Evolutionary conservation across 345 rosid species (phyloP).

Genomic region (Brassica carinata): DNA sequence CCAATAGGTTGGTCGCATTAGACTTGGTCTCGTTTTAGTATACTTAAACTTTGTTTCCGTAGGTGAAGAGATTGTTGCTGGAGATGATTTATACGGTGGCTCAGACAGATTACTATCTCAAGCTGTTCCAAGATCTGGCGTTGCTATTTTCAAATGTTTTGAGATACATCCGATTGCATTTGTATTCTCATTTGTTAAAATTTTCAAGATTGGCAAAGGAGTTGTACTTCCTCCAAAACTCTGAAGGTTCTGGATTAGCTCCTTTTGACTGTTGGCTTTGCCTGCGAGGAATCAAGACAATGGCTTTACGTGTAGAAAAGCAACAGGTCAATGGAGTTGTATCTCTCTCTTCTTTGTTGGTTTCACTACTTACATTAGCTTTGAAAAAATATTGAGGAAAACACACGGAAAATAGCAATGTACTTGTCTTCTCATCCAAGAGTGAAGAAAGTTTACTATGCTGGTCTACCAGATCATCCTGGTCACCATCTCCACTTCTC

Average conservation of each 20-base stretch:
- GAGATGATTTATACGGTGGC: constrained; percentile 94
- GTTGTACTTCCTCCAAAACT: constrained; percentile 88
- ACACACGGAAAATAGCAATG: constrained; percentile 83
- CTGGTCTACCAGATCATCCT: constrained; percentile 86
- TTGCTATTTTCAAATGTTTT: constrained; percentile 29
- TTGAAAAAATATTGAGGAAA: constrained; percentile 50
- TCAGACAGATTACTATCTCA: constrained; percentile 85
- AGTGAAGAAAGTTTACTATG: constrained; percentile 83
- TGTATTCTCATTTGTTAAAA: background rate
- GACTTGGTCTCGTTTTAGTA: constrained; percentile 6
- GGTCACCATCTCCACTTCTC: constrained; percentile 84
- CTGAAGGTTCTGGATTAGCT: constrained; percentile 93
- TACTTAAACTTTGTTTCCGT: background rate
- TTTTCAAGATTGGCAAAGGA: constrained; percentile 71
- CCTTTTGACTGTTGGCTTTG: constrained; percentile 99
- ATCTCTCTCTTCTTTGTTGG: too few species aligned
- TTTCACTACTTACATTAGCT: too few species aligned
- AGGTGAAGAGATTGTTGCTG: constrained; percentile 94
- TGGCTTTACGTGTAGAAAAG: constrained; percentile 90
- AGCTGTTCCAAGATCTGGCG: constrained; percentile 74
- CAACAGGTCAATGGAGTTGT: constrained; percentile 63
- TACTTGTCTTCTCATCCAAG: constrained; percentile 77
- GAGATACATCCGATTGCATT: background rate
- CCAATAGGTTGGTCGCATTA: too few species aligned
- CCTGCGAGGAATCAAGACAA: constrained; percentile 86